Evolutionary conservation across 2,329 filamentous ascomycete genomes (phyloP).

Genomic region (Pseudocercospora crystallina): DNA sequence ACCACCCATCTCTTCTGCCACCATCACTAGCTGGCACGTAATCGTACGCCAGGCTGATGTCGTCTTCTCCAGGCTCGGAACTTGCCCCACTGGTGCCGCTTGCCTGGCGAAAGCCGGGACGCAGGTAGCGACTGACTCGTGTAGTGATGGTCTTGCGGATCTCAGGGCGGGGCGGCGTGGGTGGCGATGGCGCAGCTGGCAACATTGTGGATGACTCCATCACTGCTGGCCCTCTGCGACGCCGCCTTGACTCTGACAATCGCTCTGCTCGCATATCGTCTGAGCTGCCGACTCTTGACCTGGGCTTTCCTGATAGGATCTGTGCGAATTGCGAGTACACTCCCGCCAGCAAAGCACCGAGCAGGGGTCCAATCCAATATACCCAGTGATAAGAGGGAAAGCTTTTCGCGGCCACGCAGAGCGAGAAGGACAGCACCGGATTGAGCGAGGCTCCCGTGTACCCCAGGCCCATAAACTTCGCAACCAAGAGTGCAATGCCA

Average conservation of each 20-base stretch:
- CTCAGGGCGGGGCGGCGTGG: not conserved
- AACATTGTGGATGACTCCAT: constrained; percentile 5
- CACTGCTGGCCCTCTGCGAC: not conserved
- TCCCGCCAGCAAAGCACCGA: constrained; percentile 31
- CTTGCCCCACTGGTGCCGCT: not conserved
- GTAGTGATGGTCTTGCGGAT: constrained; percentile 5
- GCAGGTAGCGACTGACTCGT: constrained; percentile 1
- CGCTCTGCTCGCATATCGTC: not conserved
- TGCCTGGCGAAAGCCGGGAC: constrained; percentile 2
- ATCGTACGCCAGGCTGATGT: no score
- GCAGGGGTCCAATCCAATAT: constrained; percentile 30
- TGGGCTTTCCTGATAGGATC: not conserved
- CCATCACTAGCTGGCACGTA: no score
- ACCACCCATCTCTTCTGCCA: no score
- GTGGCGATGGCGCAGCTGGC: constrained; percentile 2
- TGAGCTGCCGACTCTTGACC: not conserved
- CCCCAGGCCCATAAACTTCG: constrained; percentile 30
- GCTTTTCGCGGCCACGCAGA: constrained; percentile 26
- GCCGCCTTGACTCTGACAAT: not conserved
- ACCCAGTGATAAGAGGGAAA: constrained; percentile 35
- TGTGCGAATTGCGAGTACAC: constrained; percentile 31
- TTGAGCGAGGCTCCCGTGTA: constrained; percentile 35
- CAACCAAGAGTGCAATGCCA: constrained; percentile 24
- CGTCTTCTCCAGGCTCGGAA: not conserved
- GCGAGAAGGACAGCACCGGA: constrained; percentile 35